Evolutionary conservation across 1,284 basidiomycete genomes (phyloP), one percentile per base, ranked within the genome.

Genomic region (Rhodotorula sp.): DNA sequence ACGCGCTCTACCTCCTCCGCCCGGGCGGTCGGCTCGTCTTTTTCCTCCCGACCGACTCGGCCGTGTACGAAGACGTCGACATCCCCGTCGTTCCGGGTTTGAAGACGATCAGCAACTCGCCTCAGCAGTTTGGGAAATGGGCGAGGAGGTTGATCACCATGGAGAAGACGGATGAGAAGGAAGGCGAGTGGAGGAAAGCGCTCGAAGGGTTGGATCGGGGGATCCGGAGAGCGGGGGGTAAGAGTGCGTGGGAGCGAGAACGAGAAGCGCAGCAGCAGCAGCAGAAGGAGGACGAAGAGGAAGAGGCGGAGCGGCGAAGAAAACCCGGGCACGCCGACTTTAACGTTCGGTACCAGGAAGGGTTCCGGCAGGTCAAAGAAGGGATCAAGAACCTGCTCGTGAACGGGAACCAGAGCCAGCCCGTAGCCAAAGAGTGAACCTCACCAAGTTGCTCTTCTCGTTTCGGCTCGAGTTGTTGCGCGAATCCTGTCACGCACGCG

Each of bases 91-190:
- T 88, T 0, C 89, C 91, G 49, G 94, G 93, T 1, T 93, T 99
- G 90, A 88, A 89, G 78, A 83, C 94, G 21, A 86, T 93, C 46
- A 89, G 91, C 0, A 97, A 97, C 80, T 94, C 91, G 58, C 83
- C 94, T 76, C 96, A 99, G 82, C 90, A 92, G 80, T 99, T 97
- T 80, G 95, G 94, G 20, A 90, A 90, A 52, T 99, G 96, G 96
- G 93, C 93, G 4, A 85, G 96, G 72, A 84, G 94, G 80, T 84
- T 97, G 43, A 91, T 97, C 68, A 97, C 94, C 15, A 90, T 97
- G 79, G 87, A 87, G 69, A 97, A 94, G 82, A 31, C 26, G 54
- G 84, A n/a, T 2, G 63, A 57, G 26, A 46, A 16, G 21, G 21
- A 39, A 5, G 67, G 47, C 52, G 52, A 64, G 23, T 72, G 54